A percentile compares a stretch with the other conserved stretches of the same genome.
phyloP scores from a whole-genome alignment of 345 rosid genomes.

The Bretschneidera sinensis region DNA sequence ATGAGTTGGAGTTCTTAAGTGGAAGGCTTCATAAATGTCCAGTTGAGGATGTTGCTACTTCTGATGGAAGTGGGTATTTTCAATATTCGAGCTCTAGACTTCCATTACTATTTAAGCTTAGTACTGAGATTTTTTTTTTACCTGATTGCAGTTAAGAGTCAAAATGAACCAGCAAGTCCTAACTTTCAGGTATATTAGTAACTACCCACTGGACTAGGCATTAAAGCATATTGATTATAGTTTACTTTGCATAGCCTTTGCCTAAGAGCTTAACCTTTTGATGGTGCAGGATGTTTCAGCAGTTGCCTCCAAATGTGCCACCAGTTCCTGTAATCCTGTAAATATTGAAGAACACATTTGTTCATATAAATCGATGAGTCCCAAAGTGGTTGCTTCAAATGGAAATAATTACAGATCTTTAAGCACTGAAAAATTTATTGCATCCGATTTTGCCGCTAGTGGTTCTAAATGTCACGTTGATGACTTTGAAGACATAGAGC shows the following conservation, averaged over 20 bases:
- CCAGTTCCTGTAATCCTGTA: slow-evolving; percentile 33
- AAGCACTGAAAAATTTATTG: slow-evolving; percentile 30
- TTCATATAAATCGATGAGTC: slow-evolving; percentile 46
- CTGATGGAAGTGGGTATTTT: slow-evolving; percentile 46
- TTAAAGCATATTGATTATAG: background rate
- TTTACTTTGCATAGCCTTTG: slow-evolving; percentile 14
- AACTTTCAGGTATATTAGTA: slow-evolving; percentile 30
- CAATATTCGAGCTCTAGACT: background rate
- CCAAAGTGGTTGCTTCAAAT: slow-evolving; percentile 30
- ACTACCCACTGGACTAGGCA: background rate
- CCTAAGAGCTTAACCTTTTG: slow-evolving; percentile 7
- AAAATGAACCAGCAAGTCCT: slow-evolving; percentile 17
- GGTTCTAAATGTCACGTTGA: slow-evolving; percentile 45
- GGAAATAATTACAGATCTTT: slow-evolving; percentile 35
- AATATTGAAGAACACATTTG: slow-evolving; percentile 67
- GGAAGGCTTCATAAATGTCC: slow-evolving; percentile 20
- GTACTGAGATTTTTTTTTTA: slow-evolving; percentile 13
- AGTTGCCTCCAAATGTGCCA: slow-evolving; percentile 29
- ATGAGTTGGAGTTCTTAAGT: slow-evolving; percentile 31
- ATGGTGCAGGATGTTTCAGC: slow-evolving; percentile 34
- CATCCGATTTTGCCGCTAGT: slow-evolving; percentile 40
- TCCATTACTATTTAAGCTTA: slow-evolving; percentile 8
- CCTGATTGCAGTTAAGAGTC: slow-evolving; percentile 31
- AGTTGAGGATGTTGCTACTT: slow-evolving; percentile 44
- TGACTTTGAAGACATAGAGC: slow-evolving; percentile 30